phyloP scores from a whole-genome alignment of 2,329 filamentous ascomycete genomes.

The Didymella segeticola region DNA sequence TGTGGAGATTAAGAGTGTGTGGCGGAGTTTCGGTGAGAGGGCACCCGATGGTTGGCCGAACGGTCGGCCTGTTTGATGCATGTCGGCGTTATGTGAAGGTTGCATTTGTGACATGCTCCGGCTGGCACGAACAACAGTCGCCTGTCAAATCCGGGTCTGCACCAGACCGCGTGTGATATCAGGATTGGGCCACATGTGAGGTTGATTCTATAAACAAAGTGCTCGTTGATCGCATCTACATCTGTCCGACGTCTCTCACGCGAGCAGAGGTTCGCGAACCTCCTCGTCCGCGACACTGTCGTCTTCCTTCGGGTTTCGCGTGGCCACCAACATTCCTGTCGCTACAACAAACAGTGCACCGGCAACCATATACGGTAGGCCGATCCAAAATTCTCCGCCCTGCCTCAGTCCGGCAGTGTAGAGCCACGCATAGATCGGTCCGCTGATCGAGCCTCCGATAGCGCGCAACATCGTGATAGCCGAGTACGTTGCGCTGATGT shows the following conservation, averaged over 20 bases:
- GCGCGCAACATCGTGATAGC: constrained; percentile 29
- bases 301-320: neutral
- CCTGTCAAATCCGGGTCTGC: too few species aligned
- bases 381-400: constrained; percentile 6
- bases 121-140: too few species aligned
- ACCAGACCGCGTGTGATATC: too few species aligned
- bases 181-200: too few species aligned
- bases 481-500: constrained; percentile 25
- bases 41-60: constrained; percentile 9
- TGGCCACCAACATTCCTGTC: neutral
- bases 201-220: too few species aligned
- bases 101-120: too few species aligned
- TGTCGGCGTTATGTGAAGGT: too few species aligned
- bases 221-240: too few species aligned
- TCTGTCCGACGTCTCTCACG: neutral
- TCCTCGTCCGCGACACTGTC: neutral
- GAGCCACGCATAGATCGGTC: constrained; percentile 27
- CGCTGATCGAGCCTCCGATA: constrained; percentile 26
- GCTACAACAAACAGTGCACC: constrained; percentile 17
- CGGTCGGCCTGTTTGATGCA: neutral
- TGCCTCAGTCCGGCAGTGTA: constrained; percentile 19
- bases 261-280: neutral
- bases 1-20: constrained; percentile 1
- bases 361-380: constrained; percentile 22
- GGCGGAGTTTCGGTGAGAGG: constrained; percentile 9